A percentile compares a stretch with the other conserved stretches of the same genome.
phyloP scores from a whole-genome alignment of 2,329 filamentous ascomycete species.

The Talaromyces marneffei region DNA sequence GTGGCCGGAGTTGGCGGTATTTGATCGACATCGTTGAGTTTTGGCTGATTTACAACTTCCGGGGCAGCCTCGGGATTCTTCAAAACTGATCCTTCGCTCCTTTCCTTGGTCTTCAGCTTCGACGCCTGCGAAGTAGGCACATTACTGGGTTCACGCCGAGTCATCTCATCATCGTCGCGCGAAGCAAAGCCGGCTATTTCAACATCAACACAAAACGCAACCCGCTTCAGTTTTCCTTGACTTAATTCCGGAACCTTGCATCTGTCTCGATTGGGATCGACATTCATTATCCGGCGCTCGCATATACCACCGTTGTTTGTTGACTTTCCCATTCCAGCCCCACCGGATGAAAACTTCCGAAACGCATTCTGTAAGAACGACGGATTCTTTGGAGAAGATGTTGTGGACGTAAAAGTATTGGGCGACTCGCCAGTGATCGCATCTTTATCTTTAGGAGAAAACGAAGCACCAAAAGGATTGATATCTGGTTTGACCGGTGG shows the following conservation, averaged over 20 bases:
- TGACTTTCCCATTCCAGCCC: conserved; percentile 47
- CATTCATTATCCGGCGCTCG: conserved; percentile 74
- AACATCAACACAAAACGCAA: conserved; percentile 94
- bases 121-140: conserved; percentile 2
- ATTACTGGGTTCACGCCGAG: not conserved
- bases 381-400: conserved; percentile 65
- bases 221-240: conserved; percentile 72
- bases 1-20: conserved; percentile 17
- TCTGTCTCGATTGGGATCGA: conserved; percentile 72
- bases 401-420: conserved; percentile 34
- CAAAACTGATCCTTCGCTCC: conserved; percentile 66
- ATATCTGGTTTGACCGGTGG: conserved; percentile 34
- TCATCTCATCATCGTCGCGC: conserved; percentile 57
- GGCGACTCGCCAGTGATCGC: conserved; percentile 30
- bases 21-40: not conserved
- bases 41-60: conserved; percentile 38
- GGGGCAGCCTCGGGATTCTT: conserved; percentile 56
- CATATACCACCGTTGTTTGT: conserved; percentile 64
- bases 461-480: conserved; percentile 43
- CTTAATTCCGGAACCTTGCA: conserved; percentile 75
- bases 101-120: conserved; percentile 53
- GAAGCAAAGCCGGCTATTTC: conserved; percentile 86
- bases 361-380: conserved; percentile 77
- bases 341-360: conserved; percentile 66
- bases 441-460: conserved; percentile 39